A percentile compares a stretch with the other conserved stretches of the same genome.
These are phyloP conservation scores for Zhuliangozyma blackwelliae DNA, from an alignment of 1,139 yeast species.

Conservation along the genomic window DNA sequence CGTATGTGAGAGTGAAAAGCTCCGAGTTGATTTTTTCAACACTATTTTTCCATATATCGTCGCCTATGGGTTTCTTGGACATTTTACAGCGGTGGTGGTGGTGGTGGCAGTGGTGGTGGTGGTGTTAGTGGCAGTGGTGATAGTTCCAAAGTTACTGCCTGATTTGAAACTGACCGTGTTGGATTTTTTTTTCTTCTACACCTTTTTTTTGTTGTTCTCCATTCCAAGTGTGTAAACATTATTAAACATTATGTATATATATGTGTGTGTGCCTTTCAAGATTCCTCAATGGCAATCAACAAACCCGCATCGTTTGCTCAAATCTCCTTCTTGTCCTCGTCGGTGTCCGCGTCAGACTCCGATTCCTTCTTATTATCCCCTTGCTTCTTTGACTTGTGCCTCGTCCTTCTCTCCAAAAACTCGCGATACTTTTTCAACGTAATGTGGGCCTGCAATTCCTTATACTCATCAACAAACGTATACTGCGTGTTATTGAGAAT, in stretches of 20 bases:
- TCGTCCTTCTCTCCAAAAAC: slow-evolving; percentile 44
- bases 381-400: slow-evolving; percentile 12
- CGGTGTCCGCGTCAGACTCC: neutral
- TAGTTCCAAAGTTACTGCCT: too few relatives aligned
- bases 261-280: too few relatives aligned
- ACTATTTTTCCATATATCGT: slow-evolving; percentile 87
- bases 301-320: neutral
- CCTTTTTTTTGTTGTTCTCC: too few relatives aligned
- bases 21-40: slow-evolving; percentile 91
- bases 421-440: slow-evolving; percentile 60
- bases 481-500: slow-evolving; percentile 64
- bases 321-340: slow-evolving; percentile 8
- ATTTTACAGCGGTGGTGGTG: slow-evolving; percentile 1
- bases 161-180: too few relatives aligned
- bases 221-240: too few relatives aligned
- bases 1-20: slow-evolving; percentile 86
- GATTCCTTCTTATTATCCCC: slow-evolving; percentile 2
- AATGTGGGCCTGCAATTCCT: slow-evolving; percentile 50
- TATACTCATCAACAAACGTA: slow-evolving; percentile 59
- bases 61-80: slow-evolving; percentile 42
- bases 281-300: too few relatives aligned
- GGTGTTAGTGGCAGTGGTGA: neutral
- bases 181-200: too few relatives aligned
- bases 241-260: too few relatives aligned
- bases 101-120: neutral